Percentiles rank a stretch among this genome's conserved stretches.
Conservation (phyloP, 2,329 filamentous ascomycete genomes). For the Diplodia seriata region DNA sequence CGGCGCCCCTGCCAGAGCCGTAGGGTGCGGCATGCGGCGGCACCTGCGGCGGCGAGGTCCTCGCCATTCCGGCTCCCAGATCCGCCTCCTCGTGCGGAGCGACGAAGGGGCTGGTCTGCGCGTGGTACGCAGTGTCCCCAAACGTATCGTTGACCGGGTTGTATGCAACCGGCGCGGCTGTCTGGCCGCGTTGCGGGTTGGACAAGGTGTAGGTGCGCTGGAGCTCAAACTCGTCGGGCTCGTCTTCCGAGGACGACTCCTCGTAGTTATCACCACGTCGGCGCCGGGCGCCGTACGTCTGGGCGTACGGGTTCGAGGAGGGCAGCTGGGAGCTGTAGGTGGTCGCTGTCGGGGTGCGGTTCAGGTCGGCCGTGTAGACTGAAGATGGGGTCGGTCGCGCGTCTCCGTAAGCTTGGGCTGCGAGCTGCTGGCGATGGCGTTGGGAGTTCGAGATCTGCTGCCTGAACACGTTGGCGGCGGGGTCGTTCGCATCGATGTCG, state of each 20-base stretch:
- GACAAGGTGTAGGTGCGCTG: constrained; percentile 41
- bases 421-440: constrained; percentile 40
- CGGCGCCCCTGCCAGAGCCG: constrained; percentile 22
- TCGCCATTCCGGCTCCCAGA: constrained; percentile 41
- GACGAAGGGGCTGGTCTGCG: constrained; percentile 36
- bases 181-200: constrained; percentile 34
- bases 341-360: constrained; percentile 44
- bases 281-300: constrained; percentile 34
- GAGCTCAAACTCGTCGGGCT: constrained; percentile 46
- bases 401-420: constrained; percentile 39
- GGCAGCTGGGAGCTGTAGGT: constrained; percentile 46
- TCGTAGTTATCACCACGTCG: constrained; percentile 46
- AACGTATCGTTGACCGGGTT: constrained; percentile 45
- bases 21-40: constrained; percentile 32
- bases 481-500: constrained; percentile 29
- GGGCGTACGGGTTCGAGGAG: constrained; percentile 43
- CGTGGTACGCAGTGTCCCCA: constrained; percentile 47
- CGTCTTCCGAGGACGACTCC: constrained; percentile 50
- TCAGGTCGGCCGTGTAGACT: constrained; percentile 41
- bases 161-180: constrained; percentile 36
- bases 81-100: constrained; percentile 35
- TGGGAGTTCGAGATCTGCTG: constrained; percentile 49
- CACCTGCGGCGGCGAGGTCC: constrained; percentile 32
- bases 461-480: constrained; percentile 47
- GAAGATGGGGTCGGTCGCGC: constrained; percentile 29